phyloP scores from a whole-genome alignment of 1,284 basidiomycete genomes.

The Chiua sp. region DNA sequence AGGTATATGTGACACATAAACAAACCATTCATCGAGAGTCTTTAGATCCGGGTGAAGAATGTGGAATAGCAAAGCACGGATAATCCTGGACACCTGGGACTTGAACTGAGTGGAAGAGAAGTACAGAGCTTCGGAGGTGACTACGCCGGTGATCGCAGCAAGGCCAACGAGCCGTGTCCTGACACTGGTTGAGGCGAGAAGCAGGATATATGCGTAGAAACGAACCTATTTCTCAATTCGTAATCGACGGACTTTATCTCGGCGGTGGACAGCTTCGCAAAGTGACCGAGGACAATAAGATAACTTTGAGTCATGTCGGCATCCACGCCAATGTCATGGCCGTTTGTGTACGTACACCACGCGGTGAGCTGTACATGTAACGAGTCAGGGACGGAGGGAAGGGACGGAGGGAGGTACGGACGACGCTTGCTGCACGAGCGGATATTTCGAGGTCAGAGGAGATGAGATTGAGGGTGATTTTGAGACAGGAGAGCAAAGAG shows the following conservation, averaged over 20 bases:
- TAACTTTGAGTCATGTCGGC: conserved; percentile 74
- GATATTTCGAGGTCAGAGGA: conserved; percentile 84
- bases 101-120: conserved; percentile 78
- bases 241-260: conserved; percentile 54
- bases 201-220: neutral
- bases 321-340: conserved; percentile 81
- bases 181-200: conserved; percentile 1
- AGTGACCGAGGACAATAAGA: conserved; percentile 68
- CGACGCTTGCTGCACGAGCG: conserved; percentile 83
- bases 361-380: conserved; percentile 85
- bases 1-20: neutral
- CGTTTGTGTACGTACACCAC: conserved; percentile 93
- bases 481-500: conserved; percentile 78
- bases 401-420: conserved; percentile 44
- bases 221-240: conserved; percentile 73
- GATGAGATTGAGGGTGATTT: conserved; percentile 66
- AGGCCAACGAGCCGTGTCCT: conserved; percentile 89
- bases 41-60: conserved; percentile 68
- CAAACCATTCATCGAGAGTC: conserved; percentile 71
- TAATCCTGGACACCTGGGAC: conserved; percentile 72
- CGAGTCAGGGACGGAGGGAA: neutral
- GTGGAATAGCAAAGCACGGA: conserved; percentile 78
- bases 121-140: conserved; percentile 88
- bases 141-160: conserved; percentile 80
- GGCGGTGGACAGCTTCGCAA: conserved; percentile 65